Evolutionary conservation across 257 asterid genomes (phyloP), one percentile per base, ranked within the genome.

Genomic region (Solanum acaule): DNA sequence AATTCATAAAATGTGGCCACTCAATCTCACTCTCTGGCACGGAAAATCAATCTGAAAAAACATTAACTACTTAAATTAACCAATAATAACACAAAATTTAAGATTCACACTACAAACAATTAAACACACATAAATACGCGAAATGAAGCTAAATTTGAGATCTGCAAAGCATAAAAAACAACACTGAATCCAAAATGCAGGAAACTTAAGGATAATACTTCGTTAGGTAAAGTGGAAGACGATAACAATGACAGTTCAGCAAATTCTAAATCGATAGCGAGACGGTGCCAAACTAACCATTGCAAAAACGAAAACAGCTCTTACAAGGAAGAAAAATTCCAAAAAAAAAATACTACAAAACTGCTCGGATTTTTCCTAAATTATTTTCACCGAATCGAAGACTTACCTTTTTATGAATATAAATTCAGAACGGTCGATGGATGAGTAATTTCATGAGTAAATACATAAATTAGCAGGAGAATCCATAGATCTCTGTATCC

Each of bases 161-260:
- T 86, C 85, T 86, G 46, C 70, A 67, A 85, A 10, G 29, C 56
- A 10, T 34, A 37, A 25, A 85, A 65, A 40, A 67, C n/a, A 29
- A 9, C 63, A 18, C 70, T 82, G 27, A 49, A 87, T 89, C 42
- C 52, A 85, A 44, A 84, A 93, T 85, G 88, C 71, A 88, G 88
- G 77, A 89, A 76, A 88, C 89, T 81, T 83, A 85, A 29, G 46
- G 7, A 67, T 56, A 88, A 18, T 25, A 67, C 42, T 84, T 82
- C 83, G 95, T 93, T 93, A 94, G 95, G 98, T 96, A 83, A 91
- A 92, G 94, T 95, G 94, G 95, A 77, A 86, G 88, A 88, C 38
- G 87, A 78, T 86, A 87, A 91, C 89, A 94, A 87, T 90, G 95
- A 96, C 98, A 78, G 89, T 89, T 88, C 94, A 96, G 91, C 98